Base-by-base conservation (phyloP, 2,329 filamentous ascomycete genomes). In the Aspergillus niger region DNA sequence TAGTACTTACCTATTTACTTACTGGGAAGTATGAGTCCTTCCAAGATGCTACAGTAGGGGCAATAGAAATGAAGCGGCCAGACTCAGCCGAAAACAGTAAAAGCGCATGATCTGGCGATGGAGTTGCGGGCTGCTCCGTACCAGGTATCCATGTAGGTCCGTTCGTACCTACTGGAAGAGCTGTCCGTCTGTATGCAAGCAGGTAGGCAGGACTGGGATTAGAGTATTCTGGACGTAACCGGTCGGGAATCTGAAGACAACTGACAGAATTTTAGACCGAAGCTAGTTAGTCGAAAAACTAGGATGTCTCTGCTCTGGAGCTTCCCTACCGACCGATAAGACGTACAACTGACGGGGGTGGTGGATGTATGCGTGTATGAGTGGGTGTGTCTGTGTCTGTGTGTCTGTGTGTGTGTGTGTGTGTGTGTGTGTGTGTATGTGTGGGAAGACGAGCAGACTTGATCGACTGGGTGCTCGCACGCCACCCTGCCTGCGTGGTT, bases 401-500 rank as follows among this genome's bases (percentile, higher is more conserved):
- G 30, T 32, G 4, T 32, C 2, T 36, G 32, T 36, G 32, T 36
- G 11, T 36, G 10, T 36, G 32, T 36, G 10, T 36, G 32, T 32
- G 8, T 30, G 28, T 30, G 7, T 26, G 26, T 26, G 26, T 26
- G 26, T 26, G 26, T 26, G 26, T 5, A 26, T 26, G 26, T 30
- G 11, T 13, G 32, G 5, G 50, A 32, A 41, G 39, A 56, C 50
- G 36, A 57, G 51, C 49, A 28, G 49, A 50, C 59, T 60, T 60
- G 64, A 64, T 65, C 60, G 58, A 64, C 58, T 63, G 52, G 11
- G 59, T 61, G 54, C 59, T 56, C 61, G 43, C 61, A 60, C 61
- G 65, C 67, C 64, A 66, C 65, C 59, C 53, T 57, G 55, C 57
- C 59, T 68, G 65, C 65, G 67, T 68, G 67, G 67, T 66, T 57